Evolutionary conservation across 2,329 filamentous ascomycete genomes (phyloP).

Genomic region (Xylaria sp.): DNA sequence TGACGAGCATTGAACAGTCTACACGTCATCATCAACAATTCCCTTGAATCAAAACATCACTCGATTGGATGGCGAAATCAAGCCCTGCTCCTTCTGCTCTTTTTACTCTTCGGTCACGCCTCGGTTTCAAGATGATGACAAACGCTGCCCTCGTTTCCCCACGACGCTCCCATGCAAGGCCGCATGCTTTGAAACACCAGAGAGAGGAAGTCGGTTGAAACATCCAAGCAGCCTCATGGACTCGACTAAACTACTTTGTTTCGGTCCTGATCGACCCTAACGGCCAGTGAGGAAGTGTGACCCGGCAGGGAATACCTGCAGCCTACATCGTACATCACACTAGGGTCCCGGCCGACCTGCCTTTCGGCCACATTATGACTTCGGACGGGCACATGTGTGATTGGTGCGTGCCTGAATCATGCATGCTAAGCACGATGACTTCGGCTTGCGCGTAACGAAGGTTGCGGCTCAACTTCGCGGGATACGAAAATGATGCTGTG

Average conservation of each 20-base stretch:
- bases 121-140: constrained; percentile 19
- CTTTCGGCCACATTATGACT: background rate
- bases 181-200: constrained; percentile 27
- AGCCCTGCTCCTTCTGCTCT: background rate
- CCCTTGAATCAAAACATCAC: background rate
- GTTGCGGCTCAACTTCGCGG: constrained; percentile 5
- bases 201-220: constrained; percentile 7
- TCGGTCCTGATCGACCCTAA: constrained; percentile 11
- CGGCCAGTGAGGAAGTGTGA: constrained; percentile 18
- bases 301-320: constrained; percentile 11
- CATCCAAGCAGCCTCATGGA: constrained; percentile 19
- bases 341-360: background rate
- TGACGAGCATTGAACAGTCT: background rate
- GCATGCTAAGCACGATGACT: constrained; percentile 24
- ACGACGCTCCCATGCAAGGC: constrained; percentile 14
- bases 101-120: background rate
- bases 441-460: background rate
- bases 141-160: constrained; percentile 6
- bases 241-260: constrained; percentile 8
- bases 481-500: constrained; percentile 1
- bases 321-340: constrained; percentile 5
- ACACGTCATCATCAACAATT: background rate
- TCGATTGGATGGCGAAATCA: background rate
- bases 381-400: constrained; percentile 19
- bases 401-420: constrained; percentile 39